These are phyloP conservation scores for Arxiozyma heterogenica DNA, from an alignment of 1,139 yeast genomes.

Conservation along the genomic window DNA sequence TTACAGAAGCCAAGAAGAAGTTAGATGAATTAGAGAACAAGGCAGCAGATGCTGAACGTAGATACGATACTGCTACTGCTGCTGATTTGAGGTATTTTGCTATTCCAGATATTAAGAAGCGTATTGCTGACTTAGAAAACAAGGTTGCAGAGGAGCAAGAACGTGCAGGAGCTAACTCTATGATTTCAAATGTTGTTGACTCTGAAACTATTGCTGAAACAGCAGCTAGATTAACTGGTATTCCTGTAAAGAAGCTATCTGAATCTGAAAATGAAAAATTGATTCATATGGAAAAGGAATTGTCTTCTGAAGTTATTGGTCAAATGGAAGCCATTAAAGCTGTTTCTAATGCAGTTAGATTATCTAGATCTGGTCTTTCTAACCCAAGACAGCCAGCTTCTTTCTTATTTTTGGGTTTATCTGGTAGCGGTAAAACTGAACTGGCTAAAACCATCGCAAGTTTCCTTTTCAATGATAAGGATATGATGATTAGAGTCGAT, in stretches of 20 bases:
- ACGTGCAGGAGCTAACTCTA: constrained; percentile 49
- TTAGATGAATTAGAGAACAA: constrained; percentile 86
- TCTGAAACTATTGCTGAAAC: constrained; percentile 93
- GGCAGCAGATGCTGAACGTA: constrained; percentile 94
- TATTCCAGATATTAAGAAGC: constrained; percentile 79
- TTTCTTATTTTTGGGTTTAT: constrained; percentile 85
- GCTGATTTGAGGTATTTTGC: constrained; percentile 97
- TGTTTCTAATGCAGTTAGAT: constrained; percentile 87
- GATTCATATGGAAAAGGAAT: constrained; percentile 85
- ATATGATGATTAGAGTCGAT: constrained; percentile 93
- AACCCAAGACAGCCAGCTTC: constrained; percentile 96
- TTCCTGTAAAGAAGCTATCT: constrained; percentile 93
- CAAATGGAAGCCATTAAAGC: constrained; percentile 95
- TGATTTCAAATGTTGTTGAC: constrained; percentile 84
- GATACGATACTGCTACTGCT: constrained; percentile 87
- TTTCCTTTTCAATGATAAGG: constrained; percentile 89
- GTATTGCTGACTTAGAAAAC: constrained; percentile 65
- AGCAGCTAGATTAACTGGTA: constrained; percentile 94
- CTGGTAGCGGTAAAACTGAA: constrained; percentile 98
- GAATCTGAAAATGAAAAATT: constrained; percentile 92
- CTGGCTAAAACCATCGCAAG: constrained; percentile 94
- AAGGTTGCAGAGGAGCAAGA: constrained; percentile 70
- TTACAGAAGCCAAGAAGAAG: constrained; percentile 80
- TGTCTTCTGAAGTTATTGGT: constrained; percentile 81
- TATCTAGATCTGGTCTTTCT: constrained; percentile 90